Evolutionary conservation across 495 filamentous ascomycete genomes (phyloP).

Genomic region (Aspergillus nidulans): DNA sequence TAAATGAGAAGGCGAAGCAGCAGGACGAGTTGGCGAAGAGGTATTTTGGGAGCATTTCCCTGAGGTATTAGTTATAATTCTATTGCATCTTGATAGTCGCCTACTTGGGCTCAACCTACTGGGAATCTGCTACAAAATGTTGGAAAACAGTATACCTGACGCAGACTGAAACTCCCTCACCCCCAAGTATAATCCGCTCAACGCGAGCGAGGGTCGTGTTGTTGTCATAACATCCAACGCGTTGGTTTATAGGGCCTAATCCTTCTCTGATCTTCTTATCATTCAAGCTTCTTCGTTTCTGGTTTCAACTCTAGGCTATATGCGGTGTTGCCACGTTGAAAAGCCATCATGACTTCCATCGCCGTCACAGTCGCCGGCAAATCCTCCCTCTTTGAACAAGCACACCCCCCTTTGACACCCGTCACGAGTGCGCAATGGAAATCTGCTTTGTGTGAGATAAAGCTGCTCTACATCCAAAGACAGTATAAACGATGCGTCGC

Average conservation of each 20-base stretch:
- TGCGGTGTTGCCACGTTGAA: not conserved
- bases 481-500: conserved; percentile 46
- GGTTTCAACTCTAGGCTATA: not conserved
- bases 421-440: conserved; percentile 32
- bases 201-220: not conserved
- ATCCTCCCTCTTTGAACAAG: conserved; percentile 13
- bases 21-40: conserved; percentile 24
- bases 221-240: conserved; percentile 13
- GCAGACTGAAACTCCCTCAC: not conserved
- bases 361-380: conserved; percentile 17
- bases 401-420: conserved; percentile 4
- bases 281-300: not conserved
- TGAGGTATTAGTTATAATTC: conserved; percentile 1
- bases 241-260: too few species aligned
- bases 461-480: conserved; percentile 32
- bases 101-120: too few species aligned
- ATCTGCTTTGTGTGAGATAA: conserved; percentile 26
- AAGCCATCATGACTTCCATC: conserved; percentile 7
- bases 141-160: too few species aligned
- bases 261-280: too few species aligned
- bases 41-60: conserved; percentile 27
- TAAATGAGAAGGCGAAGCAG: conserved; percentile 21
- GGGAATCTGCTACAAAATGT: too few species aligned
- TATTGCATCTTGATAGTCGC: too few species aligned
- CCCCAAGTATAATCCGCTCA: not conserved